Base-by-base conservation (phyloP, 805 yeast genomes). In the Priceomyces castillae region DNA sequence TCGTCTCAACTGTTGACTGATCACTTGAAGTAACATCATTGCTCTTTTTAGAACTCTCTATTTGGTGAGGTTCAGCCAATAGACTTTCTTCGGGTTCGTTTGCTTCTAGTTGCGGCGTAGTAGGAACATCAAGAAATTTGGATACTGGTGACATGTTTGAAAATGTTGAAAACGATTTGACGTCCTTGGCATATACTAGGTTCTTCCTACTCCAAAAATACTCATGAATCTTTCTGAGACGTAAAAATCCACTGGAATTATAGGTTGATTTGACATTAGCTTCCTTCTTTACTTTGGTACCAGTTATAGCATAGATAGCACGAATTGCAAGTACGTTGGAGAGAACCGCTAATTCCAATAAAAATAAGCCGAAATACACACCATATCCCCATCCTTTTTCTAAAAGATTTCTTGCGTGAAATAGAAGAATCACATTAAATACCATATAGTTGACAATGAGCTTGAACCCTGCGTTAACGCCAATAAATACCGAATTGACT, bases 351-450 rank as follows among this genome's bases (percentile, higher is more conserved):
- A 41, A 16, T 33, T 49, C 56, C 16, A 50, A 25, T 12, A 36
- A n/a, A 22, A 31, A 40, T 12, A 46, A 39, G 3, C 30, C 37
- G 9, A 36, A 11, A n/a, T 28, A 26, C 9, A 48, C 22, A 10
- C 43, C 19, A 4, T 34, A 30, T 11, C 41, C 30, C 9, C 33
- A 42, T n/a, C 26, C 40, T 15, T 31, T 30, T 20, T 40, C 34
- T 6, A 45, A 15, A 4, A 39, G 20, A 23, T 46, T 46, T 23
- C 53, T 44, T 6, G 46, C 25, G 9, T 42, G 39, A 40, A 50
- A 52, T 3, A 50, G 42, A 11, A 48, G 22, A 7, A 48, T 37
- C 6, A 52, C 48, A 20, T 48, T 40, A 22, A 44, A 45, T 3
- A 48, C 40, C n/a, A 46, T 20, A n/a, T 11, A 34, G 34, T 41